These are phyloP conservation scores for Gastrolobium villosum DNA, from an alignment of 306 rosid genomes.

Conservation along the genomic window DNA sequence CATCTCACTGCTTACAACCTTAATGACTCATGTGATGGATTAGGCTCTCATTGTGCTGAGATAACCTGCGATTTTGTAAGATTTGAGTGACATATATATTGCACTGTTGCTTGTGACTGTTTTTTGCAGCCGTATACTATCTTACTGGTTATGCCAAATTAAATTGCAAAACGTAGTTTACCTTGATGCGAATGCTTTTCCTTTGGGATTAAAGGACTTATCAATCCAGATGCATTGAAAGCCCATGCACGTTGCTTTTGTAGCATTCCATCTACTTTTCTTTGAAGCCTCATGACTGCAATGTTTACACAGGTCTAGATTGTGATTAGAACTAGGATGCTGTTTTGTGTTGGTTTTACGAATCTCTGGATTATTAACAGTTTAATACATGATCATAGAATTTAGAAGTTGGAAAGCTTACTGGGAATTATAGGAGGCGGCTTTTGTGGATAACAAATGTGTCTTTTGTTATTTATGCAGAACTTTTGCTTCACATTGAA, in stretches of 20 bases:
- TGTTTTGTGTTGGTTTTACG: constrained; percentile 5
- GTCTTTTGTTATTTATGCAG: background rate
- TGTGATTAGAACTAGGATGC: constrained; percentile 1
- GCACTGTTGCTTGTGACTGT: background rate
- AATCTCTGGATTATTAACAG: background rate
- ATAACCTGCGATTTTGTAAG: constrained; percentile 22
- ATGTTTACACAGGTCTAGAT: constrained; percentile 20
- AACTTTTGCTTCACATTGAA: background rate
- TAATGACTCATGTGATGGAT: constrained; percentile 6
- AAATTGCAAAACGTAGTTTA: constrained; percentile 19
- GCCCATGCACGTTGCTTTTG: constrained; percentile 8
- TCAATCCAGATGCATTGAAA: constrained; percentile 14
- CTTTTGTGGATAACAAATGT: background rate
- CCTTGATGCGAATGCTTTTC: background rate
- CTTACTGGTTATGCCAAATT: constrained; percentile 23
- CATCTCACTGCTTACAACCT: constrained; percentile 26
- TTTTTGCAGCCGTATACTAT: constrained; percentile 18
- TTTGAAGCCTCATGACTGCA: constrained; percentile 10
- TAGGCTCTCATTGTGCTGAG: constrained; percentile 26
- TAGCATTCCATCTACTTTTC: constrained; percentile 30
- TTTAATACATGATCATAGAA: constrained; percentile 26
- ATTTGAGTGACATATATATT: constrained; percentile 12
- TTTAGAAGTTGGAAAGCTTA: constrained; percentile 35
- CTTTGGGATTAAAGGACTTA: constrained; percentile 12
- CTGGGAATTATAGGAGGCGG: background rate